phyloP scores from a whole-genome alignment of 805 yeast species.

The Jamesozyma gamospora region DNA sequence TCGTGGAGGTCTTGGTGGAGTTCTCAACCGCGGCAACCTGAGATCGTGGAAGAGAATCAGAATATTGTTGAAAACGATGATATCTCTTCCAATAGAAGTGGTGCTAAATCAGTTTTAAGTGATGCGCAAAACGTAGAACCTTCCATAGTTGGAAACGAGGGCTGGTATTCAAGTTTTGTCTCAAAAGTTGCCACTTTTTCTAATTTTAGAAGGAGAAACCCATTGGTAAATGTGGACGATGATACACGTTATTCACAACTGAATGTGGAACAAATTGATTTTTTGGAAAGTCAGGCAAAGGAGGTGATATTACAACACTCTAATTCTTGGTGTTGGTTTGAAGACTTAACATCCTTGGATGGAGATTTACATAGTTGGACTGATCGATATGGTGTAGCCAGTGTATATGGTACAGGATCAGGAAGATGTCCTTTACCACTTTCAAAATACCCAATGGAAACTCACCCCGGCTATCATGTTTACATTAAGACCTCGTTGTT shows the following conservation, averaged over 20 bases:
- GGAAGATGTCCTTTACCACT: conserved; percentile 22
- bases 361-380: conserved; percentile 7
- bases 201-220: conserved; percentile 4
- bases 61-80: too few relatives aligned
- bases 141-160: neutral
- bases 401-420: conserved; percentile 25
- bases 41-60: neutral
- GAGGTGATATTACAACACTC: conserved; percentile 14
- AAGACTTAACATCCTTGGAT: conserved; percentile 14
- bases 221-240: conserved; percentile 9
- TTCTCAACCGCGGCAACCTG: neutral
- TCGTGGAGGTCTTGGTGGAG: neutral
- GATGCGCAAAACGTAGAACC: neutral
- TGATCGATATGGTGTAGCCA: conserved; percentile 15
- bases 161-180: conserved; percentile 11
- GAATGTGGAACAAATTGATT: conserved; percentile 17
- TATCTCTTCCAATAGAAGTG: neutral
- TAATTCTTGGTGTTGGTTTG: conserved; percentile 28
- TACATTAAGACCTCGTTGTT: conserved; percentile 21
- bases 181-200: conserved; percentile 10
- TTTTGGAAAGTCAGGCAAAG: conserved; percentile 20
- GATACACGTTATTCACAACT: conserved; percentile 21
- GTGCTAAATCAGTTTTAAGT: neutral
- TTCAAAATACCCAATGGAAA: conserved; percentile 15
- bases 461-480: conserved; percentile 14